Evolutionary conservation across 129 eudicot species (phyloP).

Genomic region (Lactuca saligna): DNA sequence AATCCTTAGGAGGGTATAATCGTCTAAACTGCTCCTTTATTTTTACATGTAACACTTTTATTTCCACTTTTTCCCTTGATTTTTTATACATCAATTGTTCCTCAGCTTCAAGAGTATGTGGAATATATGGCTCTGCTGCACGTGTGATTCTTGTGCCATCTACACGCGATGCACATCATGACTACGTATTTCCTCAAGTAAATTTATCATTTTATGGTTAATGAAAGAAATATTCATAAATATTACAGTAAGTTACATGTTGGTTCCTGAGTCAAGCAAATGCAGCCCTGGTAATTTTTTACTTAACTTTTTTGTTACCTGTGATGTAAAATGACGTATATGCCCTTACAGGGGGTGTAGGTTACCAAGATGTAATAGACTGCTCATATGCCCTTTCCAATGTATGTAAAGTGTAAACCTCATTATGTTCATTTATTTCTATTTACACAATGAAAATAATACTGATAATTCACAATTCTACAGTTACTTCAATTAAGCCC

Average conservation of each 20-base stretch:
- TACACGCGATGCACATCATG: constrained; percentile 84
- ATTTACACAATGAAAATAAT: not conserved
- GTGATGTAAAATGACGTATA: too few relatives aligned
- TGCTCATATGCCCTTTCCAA: constrained; percentile 73
- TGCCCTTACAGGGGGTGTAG: too few relatives aligned
- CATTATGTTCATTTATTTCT: not conserved
- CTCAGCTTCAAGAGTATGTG: constrained; percentile 88
- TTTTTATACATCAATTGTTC: constrained; percentile 14
- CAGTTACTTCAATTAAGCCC: constrained; percentile 73
- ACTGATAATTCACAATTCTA: constrained; percentile 22
- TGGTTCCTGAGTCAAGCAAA: too few relatives aligned
- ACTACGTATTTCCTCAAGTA: constrained; percentile 90
- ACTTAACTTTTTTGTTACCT: too few relatives aligned
- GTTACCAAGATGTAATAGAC: constrained; percentile 85
- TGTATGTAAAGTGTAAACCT: constrained; percentile 38
- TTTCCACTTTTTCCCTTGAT: constrained; percentile 14
- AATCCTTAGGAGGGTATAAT: too few relatives aligned
- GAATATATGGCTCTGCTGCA: constrained; percentile 84
- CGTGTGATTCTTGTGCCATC: constrained; percentile 94
- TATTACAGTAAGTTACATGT: constrained; percentile 53
- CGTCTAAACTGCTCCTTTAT: not conserved
- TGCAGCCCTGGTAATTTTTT: too few relatives aligned
- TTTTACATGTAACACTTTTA: not conserved
- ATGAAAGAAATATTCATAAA: too few relatives aligned
- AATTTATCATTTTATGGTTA: not conserved